Evolutionary conservation across 495 filamentous ascomycete species (phyloP), one percentile per base, ranked within the genome.

Genomic region (Trypethelium eluteriae): DNA sequence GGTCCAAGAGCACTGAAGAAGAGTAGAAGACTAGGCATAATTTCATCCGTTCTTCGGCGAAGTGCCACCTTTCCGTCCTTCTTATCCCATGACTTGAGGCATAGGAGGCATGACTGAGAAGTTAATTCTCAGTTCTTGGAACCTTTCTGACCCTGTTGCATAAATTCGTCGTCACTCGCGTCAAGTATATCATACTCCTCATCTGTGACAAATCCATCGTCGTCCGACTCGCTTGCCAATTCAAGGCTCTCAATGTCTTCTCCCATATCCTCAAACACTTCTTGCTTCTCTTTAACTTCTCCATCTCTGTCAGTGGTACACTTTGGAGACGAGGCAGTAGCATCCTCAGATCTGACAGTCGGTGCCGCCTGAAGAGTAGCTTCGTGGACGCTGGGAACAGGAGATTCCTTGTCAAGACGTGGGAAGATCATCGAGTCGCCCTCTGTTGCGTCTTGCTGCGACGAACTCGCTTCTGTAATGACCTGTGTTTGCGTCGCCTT

Each of bases 171-270:
- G 68, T 98, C 95, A 67, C 90, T 95, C 34, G 92, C 95, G 79
- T 96, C 91, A 38, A 98, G 87, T 68, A 98, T 88, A 69, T 98
- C 94, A 71, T 96, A 98, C 79, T 98, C 94, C 71, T 98, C 94
- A 70, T 98, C 94, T 12, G 95, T 97, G 77, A 95, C 76, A 81
- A 95, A 96, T 7, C 86, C 89, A 63, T 84, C 83, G 53, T 90
- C 90, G 50, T 79, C 79, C 32, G 81, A 81, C 34, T 85, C 71
- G 74, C 87, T 88, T 57, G 84, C 84, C 79, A 69, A 64, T 61
- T 72, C 67, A 80, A 84, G 70, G 70, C 53, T 84, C 71, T 91
- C 89, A 62, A 89, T 82, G 44, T 91, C 89, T 32, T 91, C 87
- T 1, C 80, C 72, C 10, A 88, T 71, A 63, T 86, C 84, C 50